These are phyloP conservation scores for Silene latifolia DNA, from an alignment of 148 eudicot species.

Conservation along the genomic window DNA sequence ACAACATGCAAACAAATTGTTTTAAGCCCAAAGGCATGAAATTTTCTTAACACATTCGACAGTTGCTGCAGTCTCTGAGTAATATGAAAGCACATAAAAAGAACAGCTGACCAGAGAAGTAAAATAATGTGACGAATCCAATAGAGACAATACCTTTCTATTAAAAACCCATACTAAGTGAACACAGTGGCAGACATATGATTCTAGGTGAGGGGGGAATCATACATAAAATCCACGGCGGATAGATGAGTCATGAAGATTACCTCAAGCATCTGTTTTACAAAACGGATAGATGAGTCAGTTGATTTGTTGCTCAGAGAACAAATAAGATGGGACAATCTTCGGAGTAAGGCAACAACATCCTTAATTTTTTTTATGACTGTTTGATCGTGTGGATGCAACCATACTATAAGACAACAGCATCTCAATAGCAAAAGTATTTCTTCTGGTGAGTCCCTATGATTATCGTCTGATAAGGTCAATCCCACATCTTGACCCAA, in stretches of 20 bases:
- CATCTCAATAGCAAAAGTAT: slow-evolving; percentile 63
- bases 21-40: too few relatives aligned
- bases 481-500: slow-evolving; percentile 24
- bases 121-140: background rate
- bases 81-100: too few relatives aligned
- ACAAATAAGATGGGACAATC: slow-evolving; percentile 26
- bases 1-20: background rate
- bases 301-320: slow-evolving; percentile 24
- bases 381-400: slow-evolving; percentile 36
- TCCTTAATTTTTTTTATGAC: slow-evolving; percentile 37
- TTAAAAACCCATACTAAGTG: background rate
- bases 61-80: background rate
- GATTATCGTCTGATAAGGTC: slow-evolving; percentile 18
- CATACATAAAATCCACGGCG: background rate
- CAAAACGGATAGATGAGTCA: slow-evolving; percentile 17
- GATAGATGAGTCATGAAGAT: background rate
- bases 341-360: slow-evolving; percentile 38
- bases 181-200: too few relatives aligned
- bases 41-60: background rate
- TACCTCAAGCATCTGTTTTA: slow-evolving; percentile 68
- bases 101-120: background rate
- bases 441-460: slow-evolving; percentile 30
- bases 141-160: background rate
- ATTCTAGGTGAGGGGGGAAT: too few relatives aligned
- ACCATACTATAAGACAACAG: slow-evolving; percentile 44